Conservation (phyloP, 306 rosid species). For the Castanopsis chinensis region DNA sequence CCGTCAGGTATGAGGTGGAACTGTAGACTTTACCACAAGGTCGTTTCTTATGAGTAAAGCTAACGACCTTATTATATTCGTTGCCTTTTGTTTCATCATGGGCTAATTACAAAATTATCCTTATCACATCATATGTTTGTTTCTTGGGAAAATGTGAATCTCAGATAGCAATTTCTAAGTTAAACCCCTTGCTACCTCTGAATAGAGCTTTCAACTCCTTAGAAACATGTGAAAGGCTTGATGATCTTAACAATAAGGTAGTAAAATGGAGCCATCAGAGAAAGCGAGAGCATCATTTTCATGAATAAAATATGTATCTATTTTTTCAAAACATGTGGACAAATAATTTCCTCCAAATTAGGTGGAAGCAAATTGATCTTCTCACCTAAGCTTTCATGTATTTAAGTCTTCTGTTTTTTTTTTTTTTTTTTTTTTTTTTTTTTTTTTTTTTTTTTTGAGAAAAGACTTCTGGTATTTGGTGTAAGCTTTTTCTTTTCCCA, state of each 20-base stretch:
- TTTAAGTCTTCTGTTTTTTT: not conserved
- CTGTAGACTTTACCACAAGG: no score
- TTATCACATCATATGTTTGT: not conserved
- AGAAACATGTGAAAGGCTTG: not conserved
- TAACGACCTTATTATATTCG: no score
- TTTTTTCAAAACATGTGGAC: not conserved
- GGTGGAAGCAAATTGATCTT: not conserved
- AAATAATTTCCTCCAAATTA: not conserved
- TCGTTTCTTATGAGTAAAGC: no score
- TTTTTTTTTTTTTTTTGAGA: no score
- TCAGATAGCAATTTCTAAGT: not conserved
- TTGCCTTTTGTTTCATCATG: no score
- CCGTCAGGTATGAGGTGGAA: no score
- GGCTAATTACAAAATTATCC: no score
- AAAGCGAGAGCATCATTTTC: not conserved
- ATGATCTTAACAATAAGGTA: not conserved
- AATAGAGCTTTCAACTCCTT: not conserved
- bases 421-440: no score
- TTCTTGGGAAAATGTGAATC: not conserved
- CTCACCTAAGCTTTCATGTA: not conserved
- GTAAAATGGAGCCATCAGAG: not conserved
- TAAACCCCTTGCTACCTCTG: not conserved
- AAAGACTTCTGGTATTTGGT: not conserved
- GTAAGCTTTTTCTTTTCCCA: not conserved
- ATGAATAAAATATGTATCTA: not conserved